Base-by-base conservation (phyloP, 2,329 filamentous ascomycete species). In the Diaporthe sp. region DNA sequence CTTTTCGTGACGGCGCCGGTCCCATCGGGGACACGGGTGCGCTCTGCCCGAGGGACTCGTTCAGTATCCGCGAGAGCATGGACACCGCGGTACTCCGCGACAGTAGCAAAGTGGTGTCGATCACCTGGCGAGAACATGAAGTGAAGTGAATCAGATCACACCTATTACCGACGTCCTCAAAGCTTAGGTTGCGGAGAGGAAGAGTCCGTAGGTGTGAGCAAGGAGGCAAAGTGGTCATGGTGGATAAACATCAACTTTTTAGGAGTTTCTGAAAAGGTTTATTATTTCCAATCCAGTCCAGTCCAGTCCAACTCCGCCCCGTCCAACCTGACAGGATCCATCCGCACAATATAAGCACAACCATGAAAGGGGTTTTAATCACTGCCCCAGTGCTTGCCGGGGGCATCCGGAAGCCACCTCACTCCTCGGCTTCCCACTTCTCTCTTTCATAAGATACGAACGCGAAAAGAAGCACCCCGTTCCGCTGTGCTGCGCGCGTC, bases 281-380 rank as follows among this genome's bases (percentile, higher is more conserved):
- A 34, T 55, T 65, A 73, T 73, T 65, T 65, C 58, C 58, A 73
- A 67, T 44, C 34, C 71, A 65, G 71, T 44, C 58, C 49, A 34
- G 49, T 42, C 46, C 46, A 55, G 58, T 65, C 58, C 39, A 55
- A 73, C 55, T 44, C 25, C 37, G 28, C 31, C 71, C 34, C 25
- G 39, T 55, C 58, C 71, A 42, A n/a, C 58, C 19, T 31, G 61
- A 49, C 19, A 51, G 12, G 34, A 22, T 19, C 34, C 39, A 28
- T 37, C 31, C 46, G 46, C 62, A 53, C 31, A 25, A 46, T 34
- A 49, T 31, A 39, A 25, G 22, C 9, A 28, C 49, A 44, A 31
- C 71, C 37, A 28, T 55, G 15, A 31, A 55, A 57, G n/a, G 58
- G 37, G 17, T 53, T 65, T 57, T 57, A 37, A 55, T 19, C 58